Conservation (phyloP, 2,329 filamentous ascomycete genomes). For the Pyricularia pennisetigena region DNA sequence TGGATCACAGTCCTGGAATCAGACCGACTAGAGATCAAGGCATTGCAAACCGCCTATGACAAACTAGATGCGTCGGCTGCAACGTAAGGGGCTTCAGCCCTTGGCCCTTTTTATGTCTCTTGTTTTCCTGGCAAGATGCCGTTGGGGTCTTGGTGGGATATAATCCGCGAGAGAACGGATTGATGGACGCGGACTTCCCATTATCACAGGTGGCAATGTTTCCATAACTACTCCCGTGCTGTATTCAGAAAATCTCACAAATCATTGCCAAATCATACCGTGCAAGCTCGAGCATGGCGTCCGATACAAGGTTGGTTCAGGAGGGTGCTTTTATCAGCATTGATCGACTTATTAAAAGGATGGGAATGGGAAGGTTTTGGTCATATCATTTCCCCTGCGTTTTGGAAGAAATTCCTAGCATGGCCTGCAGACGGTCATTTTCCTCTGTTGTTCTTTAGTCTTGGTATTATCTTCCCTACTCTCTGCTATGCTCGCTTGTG, state of each 20-base stretch:
- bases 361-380: background rate
- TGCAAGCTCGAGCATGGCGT: background rate
- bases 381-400: background rate
- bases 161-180: background rate
- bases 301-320: background rate
- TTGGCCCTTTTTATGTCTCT: background rate
- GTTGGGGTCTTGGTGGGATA: background rate
- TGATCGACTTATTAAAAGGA: background rate
- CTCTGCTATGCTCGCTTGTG: background rate
- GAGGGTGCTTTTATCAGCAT: background rate
- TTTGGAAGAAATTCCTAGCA: background rate
- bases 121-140: background rate
- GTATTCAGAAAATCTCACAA: background rate
- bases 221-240: background rate
- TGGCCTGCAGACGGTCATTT: background rate
- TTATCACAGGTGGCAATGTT: background rate
- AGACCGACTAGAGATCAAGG: conserved; percentile 52
- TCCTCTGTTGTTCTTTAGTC: background rate
- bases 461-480: background rate
- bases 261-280: background rate
- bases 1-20: conserved; percentile 70
- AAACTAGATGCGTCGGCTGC: conserved; percentile 39
- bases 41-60: conserved; percentile 49
- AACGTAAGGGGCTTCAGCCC: conserved; percentile 16
- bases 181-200: background rate